Evolutionary conservation across 2,329 filamentous ascomycete species (phyloP), one percentile per base, ranked within the genome.

Genomic region (Pestalotiopsis sp.): DNA sequence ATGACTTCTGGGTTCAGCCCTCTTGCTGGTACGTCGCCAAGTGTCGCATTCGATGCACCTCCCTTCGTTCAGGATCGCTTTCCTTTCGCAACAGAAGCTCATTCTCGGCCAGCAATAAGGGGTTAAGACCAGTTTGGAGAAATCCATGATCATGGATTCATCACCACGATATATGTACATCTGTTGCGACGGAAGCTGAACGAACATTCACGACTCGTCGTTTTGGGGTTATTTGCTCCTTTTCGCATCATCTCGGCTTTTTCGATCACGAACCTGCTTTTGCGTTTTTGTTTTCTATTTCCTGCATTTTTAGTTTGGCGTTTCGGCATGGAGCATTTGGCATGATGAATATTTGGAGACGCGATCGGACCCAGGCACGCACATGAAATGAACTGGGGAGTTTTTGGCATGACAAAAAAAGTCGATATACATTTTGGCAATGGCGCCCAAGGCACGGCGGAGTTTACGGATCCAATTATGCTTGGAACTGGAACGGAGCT

Each of bases 91-190:
- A 79, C 83, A 66, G 85, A 88, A 68, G 75, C 84, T 75, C 83
- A 87, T 77, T 74, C 83, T 67, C 79, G 84, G 59, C 84, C 85
- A 75, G 85, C 86, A 57, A 89, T 83, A 70, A 79, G 78, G 73
- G 79, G 82, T 66, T 82, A 73, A 78, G 17, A 17, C 20, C 36
- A n/a, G 14, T n/a, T 56, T n/a, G 25, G 45, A 45, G 23, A 20
- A 39, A 17, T 9, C 17, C 9, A 52, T 27, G 4, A 39, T 13
- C 62, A 56, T 36, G 13, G 7, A 3, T 2, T 27, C 25, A 57
- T 23, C 23, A 31, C 23, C 45, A 56, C 63, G 49, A 57, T 23
- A 38, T 14, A 13, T 59, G 41, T 66, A 20, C 20, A 59, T 38
- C 12, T 57, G 39, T 20, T 27, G 25, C 25, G n/a, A 14, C 20